phyloP scores from a whole-genome alignment of 202 grass and related monocot genomes.

The Setaria italica region DNA sequence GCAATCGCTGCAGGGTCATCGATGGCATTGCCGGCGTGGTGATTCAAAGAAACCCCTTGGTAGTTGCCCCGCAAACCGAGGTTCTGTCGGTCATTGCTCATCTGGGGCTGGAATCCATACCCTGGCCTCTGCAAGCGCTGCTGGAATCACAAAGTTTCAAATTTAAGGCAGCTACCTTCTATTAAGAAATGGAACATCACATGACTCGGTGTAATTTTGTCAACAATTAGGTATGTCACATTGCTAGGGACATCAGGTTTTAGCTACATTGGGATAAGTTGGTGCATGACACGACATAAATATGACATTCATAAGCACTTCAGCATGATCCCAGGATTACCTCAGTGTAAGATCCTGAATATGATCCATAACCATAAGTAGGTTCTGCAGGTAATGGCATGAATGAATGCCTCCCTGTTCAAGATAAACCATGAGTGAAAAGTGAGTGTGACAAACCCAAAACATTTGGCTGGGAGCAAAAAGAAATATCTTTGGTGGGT shows the following conservation, averaged over 20 bases:
- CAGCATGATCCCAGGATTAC: conserved; percentile 20
- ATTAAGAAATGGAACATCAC: too few relatives aligned
- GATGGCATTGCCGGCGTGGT: conserved; percentile 11
- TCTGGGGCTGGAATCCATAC: conserved; percentile 53
- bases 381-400: conserved; percentile 52
- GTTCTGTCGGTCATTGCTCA: conserved; percentile 55
- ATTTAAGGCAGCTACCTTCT: background rate
- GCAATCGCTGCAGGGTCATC: background rate
- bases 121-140: conserved; percentile 54
- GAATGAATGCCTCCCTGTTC: conserved; percentile 60
- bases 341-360: conserved; percentile 48
- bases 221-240: background rate
- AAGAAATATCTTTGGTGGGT: conserved; percentile 1
- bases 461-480: background rate
- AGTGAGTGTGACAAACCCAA: background rate
- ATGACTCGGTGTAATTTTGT: background rate
- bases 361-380: conserved; percentile 44
- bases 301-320: background rate
- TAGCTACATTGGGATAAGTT: background rate
- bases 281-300: conserved; percentile 3
- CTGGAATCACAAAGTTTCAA: conserved; percentile 34
- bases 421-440: conserved; percentile 36
- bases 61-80: conserved; percentile 33
- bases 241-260: background rate
- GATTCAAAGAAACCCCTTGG: conserved; percentile 41